phyloP scores from a whole-genome alignment of 2,329 filamentous ascomycete genomes.

The Metarhizium rileyi region DNA sequence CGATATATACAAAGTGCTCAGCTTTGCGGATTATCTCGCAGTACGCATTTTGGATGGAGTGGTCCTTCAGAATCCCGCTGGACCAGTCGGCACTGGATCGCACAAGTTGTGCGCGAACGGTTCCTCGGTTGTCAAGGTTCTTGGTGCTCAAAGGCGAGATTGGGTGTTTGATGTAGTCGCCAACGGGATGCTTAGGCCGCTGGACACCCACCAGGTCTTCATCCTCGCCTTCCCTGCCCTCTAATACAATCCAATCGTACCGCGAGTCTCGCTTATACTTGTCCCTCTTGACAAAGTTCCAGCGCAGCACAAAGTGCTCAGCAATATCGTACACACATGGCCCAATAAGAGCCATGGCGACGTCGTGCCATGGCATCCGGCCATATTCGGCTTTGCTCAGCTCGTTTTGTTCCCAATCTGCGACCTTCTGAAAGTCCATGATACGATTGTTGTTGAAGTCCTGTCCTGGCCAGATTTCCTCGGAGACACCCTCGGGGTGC shows the following conservation, averaged over 20 bases:
- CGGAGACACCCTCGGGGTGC: conserved; percentile 69
- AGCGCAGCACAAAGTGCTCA: conserved; percentile 86
- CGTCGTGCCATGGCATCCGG: conserved; percentile 98
- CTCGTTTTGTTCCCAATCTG: conserved; percentile 90
- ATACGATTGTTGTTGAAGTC: conserved; percentile 98
- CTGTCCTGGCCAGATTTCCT: conserved; percentile 89
- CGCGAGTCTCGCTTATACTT: conserved; percentile 86
- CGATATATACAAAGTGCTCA: conserved; percentile 91
- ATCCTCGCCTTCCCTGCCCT: conserved; percentile 64
- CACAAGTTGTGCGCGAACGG: conserved; percentile 74
- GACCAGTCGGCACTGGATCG: conserved; percentile 90
- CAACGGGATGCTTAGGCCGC: conserved; percentile 78
- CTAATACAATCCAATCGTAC: conserved; percentile 77
- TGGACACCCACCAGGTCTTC: conserved; percentile 86
- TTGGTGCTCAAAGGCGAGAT: conserved; percentile 60
- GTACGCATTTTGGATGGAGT: conserved; percentile 83
- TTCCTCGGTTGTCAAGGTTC: conserved; percentile 54
- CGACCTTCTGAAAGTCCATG: conserved; percentile 86
- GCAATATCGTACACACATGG: conserved; percentile 89
- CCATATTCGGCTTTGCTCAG: conserved; percentile 84
- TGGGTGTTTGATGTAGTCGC: conserved; percentile 78
- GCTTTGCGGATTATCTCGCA: conserved; percentile 76
- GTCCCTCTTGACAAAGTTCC: conserved; percentile 96
- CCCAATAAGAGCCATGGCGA: conserved; percentile 83
- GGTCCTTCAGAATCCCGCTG: conserved; percentile 75